Percentiles rank a stretch among this genome's conserved stretches.
Conservation (phyloP, 2,329 filamentous ascomycete species). For the Aspergillus fijiensis region DNA sequence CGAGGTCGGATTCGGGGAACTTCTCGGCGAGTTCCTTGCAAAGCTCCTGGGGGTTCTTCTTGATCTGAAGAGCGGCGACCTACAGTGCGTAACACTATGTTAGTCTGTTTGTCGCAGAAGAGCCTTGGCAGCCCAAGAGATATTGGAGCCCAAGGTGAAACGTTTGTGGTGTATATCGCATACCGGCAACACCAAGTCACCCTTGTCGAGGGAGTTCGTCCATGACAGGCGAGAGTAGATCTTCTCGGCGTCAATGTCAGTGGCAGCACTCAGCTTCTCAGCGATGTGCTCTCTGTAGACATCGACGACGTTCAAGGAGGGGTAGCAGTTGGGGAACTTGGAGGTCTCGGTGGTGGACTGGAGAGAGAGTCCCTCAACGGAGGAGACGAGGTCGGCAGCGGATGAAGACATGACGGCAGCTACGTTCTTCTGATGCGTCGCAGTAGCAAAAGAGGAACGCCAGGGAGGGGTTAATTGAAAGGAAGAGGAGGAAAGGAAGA, state of each 20-base stretch:
- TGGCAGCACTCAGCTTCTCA: conserved; percentile 38
- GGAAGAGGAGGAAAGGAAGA: conserved; percentile 19
- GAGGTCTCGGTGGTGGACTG: conserved; percentile 42
- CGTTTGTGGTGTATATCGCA: conserved; percentile 11
- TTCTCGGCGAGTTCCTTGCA: conserved; percentile 56
- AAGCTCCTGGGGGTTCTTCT: conserved; percentile 60
- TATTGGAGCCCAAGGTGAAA: not conserved
- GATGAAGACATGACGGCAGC: conserved; percentile 37
- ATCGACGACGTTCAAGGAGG: conserved; percentile 48
- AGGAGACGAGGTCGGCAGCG: conserved; percentile 32
- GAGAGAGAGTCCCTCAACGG: conserved; percentile 41
- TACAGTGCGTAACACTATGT: conserved; percentile 19
- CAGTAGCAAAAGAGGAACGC: conserved; percentile 12
- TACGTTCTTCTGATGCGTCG: conserved; percentile 14
- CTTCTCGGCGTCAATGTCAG: conserved; percentile 41
- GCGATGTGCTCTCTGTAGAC: conserved; percentile 49
- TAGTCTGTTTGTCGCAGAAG: conserved; percentile 10
- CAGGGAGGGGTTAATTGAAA: conserved; percentile 7
- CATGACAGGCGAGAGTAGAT: conserved; percentile 44
- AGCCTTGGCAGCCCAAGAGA: not conserved
- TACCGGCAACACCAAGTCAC: conserved; percentile 47
- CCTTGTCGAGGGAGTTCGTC: conserved; percentile 49
- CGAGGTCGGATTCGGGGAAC: conserved; percentile 59
- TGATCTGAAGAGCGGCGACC: conserved; percentile 47
- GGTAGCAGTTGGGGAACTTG: conserved; percentile 43